Evolutionary conservation across 768 basidiomycete species (phyloP).

Genomic region (Ramaria rubella): DNA sequence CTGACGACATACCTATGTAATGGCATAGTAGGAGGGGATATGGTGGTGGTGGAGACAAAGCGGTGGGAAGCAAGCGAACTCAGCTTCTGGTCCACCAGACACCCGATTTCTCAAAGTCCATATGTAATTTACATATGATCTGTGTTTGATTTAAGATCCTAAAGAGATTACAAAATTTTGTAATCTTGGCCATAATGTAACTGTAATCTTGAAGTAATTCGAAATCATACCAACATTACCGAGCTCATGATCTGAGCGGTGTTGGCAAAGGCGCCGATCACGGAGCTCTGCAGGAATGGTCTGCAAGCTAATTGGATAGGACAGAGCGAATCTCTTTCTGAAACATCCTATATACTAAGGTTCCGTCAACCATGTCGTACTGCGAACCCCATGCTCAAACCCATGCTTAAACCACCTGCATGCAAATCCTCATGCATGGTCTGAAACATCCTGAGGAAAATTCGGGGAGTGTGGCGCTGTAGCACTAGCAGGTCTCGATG

Average conservation of each 20-base stretch:
- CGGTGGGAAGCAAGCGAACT: too few relatives aligned
- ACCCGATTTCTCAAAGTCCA: too few relatives aligned
- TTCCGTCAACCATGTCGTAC: constrained; percentile 61
- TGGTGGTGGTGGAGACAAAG: too few relatives aligned
- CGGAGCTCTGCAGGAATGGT: constrained; percentile 75
- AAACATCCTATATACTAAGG: constrained; percentile 42
- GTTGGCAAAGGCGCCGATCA: constrained; percentile 60
- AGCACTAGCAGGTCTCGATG: constrained; percentile 51
- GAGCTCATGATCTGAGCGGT: constrained; percentile 74
- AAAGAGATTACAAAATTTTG: too few relatives aligned
- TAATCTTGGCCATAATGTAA: too few relatives aligned
- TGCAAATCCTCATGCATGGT: constrained; percentile 77
- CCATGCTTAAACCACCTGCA: constrained; percentile 70
- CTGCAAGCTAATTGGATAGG: constrained; percentile 28
- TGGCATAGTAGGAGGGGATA: too few relatives aligned
- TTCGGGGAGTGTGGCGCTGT: constrained; percentile 78
- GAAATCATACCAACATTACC: constrained; percentile 82
- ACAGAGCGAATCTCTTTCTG: too few relatives aligned
- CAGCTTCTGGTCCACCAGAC: too few relatives aligned
- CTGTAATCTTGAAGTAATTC: too few relatives aligned
- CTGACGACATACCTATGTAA: too few relatives aligned
- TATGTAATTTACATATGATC: too few relatives aligned
- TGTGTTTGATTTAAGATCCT: too few relatives aligned
- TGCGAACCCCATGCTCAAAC: constrained; percentile 51
- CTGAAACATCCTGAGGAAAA: constrained; percentile 69